Evolutionary conservation across 176 grass and related monocot genomes (phyloP).

Genomic region (Eleusine coracana): DNA sequence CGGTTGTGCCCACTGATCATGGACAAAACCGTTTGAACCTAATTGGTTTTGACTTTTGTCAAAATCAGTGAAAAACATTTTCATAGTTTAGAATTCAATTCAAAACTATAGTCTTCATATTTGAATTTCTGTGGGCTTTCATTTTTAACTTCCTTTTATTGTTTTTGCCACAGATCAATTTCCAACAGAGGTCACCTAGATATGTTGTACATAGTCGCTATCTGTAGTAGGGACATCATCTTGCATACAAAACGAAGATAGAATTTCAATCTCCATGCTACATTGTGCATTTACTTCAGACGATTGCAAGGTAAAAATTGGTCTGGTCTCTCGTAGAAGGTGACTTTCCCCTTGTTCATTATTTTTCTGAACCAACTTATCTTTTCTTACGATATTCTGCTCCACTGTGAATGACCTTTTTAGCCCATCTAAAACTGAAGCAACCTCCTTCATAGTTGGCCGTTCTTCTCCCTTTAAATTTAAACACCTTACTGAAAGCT

Average conservation of each 20-base stretch:
- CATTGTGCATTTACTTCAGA: constrained; percentile 29
- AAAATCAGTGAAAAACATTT: too few relatives aligned
- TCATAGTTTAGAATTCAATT: too few relatives aligned
- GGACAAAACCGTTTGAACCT: too few relatives aligned
- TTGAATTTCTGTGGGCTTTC: too few relatives aligned
- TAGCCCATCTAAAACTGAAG: constrained; percentile 35
- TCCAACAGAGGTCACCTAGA: neutral
- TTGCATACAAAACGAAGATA: constrained; percentile 11
- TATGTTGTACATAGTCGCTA: neutral
- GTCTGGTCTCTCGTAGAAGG: neutral
- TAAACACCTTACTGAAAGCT: constrained; percentile 55
- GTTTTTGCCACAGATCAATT: too few relatives aligned
- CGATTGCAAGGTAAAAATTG: neutral
- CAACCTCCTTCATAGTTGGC: constrained; percentile 51
- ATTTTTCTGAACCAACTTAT: neutral
- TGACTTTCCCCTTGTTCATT: neutral
- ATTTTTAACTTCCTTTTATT: too few relatives aligned
- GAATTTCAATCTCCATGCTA: constrained; percentile 10
- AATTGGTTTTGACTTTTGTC: too few relatives aligned
- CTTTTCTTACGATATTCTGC: neutral
- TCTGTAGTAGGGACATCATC: constrained; percentile 3
- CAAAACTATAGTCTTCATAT: too few relatives aligned
- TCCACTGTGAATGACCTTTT: constrained; percentile 33
- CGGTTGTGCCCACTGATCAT: too few relatives aligned
- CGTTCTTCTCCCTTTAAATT: constrained; percentile 55